Percentiles rank a stretch among this genome's conserved stretches.
phyloP scores from a whole-genome alignment of 2,329 filamentous ascomycete genomes.

The Cephalotrichum gorgonifer region DNA sequence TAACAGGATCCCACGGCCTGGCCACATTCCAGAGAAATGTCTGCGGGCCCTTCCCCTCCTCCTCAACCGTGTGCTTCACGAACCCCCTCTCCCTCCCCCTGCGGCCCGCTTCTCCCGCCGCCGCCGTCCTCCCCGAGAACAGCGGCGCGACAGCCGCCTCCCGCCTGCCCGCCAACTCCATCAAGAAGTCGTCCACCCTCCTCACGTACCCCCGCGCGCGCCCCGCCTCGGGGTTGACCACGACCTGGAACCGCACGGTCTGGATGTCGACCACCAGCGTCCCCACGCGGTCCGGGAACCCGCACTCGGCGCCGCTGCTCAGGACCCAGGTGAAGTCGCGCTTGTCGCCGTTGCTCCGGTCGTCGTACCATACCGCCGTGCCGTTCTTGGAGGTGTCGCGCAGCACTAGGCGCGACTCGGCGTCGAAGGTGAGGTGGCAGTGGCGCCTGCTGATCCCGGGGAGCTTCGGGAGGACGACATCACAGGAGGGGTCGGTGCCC shows the following conservation, averaged over 20 bases:
- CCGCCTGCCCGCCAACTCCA: slow-evolving; percentile 8
- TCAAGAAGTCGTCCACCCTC: slow-evolving; percentile 22
- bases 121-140: neutral
- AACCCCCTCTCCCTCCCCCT: slow-evolving; percentile 12
- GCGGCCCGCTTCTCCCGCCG: slow-evolving; percentile 8
- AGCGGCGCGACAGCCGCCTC: slow-evolving; percentile 10
- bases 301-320: slow-evolving; percentile 18
- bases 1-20: slow-evolving; percentile 30
- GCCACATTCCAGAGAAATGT: slow-evolving; percentile 30
- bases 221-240: slow-evolving; percentile 24
- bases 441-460: slow-evolving; percentile 23
- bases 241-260: slow-evolving; percentile 25
- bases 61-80: slow-evolving; percentile 4
- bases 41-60: slow-evolving; percentile 13
- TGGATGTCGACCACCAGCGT: slow-evolving; percentile 28
- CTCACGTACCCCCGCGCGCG: slow-evolving; percentile 21
- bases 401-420: slow-evolving; percentile 24
- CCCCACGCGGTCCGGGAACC: slow-evolving; percentile 21
- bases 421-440: slow-evolving; percentile 27
- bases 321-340: slow-evolving; percentile 25
- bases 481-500: slow-evolving; percentile 26
- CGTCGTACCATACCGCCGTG: slow-evolving; percentile 31
- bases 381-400: slow-evolving; percentile 25
- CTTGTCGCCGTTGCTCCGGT: slow-evolving; percentile 25
- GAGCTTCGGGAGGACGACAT: slow-evolving; percentile 23